Conservation (phyloP, 1,284 basidiomycete genomes). For the Golubevia pallescens region DNA sequence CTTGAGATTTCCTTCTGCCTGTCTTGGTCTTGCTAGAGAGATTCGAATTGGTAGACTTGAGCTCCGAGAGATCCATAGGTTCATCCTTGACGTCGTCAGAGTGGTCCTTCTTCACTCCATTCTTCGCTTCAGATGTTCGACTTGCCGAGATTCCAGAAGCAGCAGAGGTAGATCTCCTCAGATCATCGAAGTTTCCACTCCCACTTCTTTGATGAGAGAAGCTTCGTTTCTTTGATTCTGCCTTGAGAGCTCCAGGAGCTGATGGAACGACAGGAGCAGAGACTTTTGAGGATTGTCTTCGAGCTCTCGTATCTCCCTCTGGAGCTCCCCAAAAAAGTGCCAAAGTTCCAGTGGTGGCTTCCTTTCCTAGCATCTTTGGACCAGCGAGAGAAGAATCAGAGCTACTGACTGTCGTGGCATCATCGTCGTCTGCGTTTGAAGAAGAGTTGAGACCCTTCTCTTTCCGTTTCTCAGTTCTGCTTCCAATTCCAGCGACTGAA, state of each 20-base stretch:
- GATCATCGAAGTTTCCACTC: conserved; percentile 6
- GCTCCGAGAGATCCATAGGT: not conserved
- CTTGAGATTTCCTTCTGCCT: not conserved
- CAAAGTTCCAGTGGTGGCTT: conserved; percentile 55
- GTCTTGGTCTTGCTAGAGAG: not conserved
- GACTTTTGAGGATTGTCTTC: conserved; percentile 29
- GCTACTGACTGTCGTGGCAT: conserved; percentile 8
- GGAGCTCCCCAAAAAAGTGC: conserved; percentile 59
- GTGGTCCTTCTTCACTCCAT: not conserved
- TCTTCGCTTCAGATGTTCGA: not conserved
- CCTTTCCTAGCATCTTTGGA: conserved; percentile 59
- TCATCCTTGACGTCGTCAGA: not conserved
- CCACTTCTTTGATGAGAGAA: conserved; percentile 10
- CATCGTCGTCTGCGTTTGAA: conserved; percentile 1
- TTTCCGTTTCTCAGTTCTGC: not conserved
- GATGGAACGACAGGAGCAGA: conserved; percentile 13
- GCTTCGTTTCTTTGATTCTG: not conserved
- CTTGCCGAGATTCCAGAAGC: conserved; percentile 4
- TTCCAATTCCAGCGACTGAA: not conserved
- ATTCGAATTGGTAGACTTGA: not conserved
- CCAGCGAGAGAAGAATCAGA: conserved; percentile 34
- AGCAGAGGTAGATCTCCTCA: conserved; percentile 6
- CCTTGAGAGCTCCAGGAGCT: conserved; percentile 1
- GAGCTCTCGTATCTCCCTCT: conserved; percentile 41
- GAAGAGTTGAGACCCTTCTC: not conserved